Evolutionary conservation across 345 rosid genomes (phyloP).

Genomic region (Hibiscus syriacus): DNA sequence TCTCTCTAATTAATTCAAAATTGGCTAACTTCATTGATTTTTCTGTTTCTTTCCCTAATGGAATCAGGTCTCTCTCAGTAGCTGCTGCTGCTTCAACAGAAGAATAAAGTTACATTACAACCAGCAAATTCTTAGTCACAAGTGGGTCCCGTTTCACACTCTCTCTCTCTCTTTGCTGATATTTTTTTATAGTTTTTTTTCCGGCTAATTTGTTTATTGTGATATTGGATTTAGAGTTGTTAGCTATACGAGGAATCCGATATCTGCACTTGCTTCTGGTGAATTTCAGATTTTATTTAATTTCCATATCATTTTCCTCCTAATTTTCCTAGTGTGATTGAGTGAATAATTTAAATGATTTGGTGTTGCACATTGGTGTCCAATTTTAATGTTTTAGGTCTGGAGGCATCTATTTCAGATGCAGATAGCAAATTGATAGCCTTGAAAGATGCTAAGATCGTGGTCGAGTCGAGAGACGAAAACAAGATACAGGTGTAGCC

Average conservation of each 20-base stretch:
- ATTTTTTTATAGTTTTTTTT: neutral
- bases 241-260: conserved; percentile 19
- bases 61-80: conserved; percentile 5
- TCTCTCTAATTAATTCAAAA: neutral
- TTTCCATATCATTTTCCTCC: neutral
- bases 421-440: conserved; percentile 30
- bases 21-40: neutral
- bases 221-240: conserved; percentile 4
- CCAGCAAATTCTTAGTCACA: neutral
- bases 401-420: conserved; percentile 46
- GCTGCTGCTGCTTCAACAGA: conserved; percentile 5
- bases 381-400: conserved; percentile 18
- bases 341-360: neutral
- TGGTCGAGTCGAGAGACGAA: conserved; percentile 39
- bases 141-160: neutral
- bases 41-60: neutral
- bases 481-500: conserved; percentile 41
- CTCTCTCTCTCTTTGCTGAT: neutral
- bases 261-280: conserved; percentile 48
- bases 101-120: neutral
- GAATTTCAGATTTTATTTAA: neutral
- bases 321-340: neutral
- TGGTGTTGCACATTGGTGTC: neutral
- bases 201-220: neutral
- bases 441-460: conserved; percentile 39